Percentiles rank a stretch among this genome's conserved stretches.
These are phyloP conservation scores for Komagataella populi DNA, from an alignment of 805 yeast genomes.

Conservation along the genomic window DNA sequence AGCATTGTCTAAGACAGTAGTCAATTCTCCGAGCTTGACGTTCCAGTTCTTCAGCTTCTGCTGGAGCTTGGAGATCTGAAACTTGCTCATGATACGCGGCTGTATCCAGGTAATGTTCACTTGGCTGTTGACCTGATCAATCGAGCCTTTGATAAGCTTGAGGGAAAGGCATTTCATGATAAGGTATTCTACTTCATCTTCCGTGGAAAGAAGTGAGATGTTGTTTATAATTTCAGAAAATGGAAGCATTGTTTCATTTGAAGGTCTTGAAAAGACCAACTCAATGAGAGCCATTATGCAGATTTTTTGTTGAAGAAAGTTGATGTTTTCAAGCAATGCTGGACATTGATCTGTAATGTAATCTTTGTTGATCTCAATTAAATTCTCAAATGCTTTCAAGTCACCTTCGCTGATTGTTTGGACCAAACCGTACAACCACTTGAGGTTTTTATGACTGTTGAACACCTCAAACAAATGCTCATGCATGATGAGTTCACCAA, in stretches of 20 bases:
- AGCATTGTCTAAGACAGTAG: conserved; percentile 39
- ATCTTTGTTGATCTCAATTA: conserved; percentile 7
- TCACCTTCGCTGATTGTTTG: conserved; percentile 69
- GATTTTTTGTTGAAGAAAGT: conserved; percentile 77
- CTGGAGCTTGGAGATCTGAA: conserved; percentile 69
- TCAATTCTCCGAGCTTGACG: conserved; percentile 52
- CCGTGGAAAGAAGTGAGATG: conserved; percentile 47
- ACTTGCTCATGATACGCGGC: conserved; percentile 79
- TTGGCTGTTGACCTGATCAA: conserved; percentile 72
- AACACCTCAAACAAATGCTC: conserved; percentile 50
- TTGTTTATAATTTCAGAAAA: conserved; percentile 57
- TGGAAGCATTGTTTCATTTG: conserved; percentile 58
- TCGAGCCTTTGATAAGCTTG: conserved; percentile 74
- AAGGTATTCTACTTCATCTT: conserved; percentile 76
- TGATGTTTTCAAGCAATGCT: conserved; percentile 39
- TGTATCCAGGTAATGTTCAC: conserved; percentile 89
- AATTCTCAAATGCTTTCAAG: conserved; percentile 46
- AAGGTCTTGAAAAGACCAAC: conserved; percentile 64
- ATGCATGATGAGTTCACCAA: conserved; percentile 89
- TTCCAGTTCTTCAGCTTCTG: conserved; percentile 71
- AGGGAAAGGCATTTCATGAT: conserved; percentile 85
- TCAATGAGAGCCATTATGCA: conserved; percentile 88
- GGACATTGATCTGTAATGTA: conserved; percentile 23
- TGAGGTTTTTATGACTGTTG: conserved; percentile 21
- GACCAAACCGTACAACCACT: conserved; percentile 63